phyloP scores from a whole-genome alignment of 345 rosid genomes.

The Turritis glabra region DNA sequence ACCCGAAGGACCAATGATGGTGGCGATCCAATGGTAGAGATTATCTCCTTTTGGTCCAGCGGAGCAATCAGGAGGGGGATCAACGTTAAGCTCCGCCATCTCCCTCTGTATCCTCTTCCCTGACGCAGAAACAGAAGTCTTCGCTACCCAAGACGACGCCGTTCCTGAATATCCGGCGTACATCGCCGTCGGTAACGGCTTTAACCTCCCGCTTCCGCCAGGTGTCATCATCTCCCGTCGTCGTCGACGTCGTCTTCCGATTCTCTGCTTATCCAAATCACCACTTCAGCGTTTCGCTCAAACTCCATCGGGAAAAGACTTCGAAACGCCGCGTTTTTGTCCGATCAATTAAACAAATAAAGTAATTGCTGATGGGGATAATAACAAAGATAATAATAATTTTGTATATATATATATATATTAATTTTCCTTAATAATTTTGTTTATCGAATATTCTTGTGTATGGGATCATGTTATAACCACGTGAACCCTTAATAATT shows the following conservation, averaged over 20 bases:
- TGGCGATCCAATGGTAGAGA: conserved; percentile 91
- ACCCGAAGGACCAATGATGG: conserved; percentile 84
- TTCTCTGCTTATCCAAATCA: conserved; percentile 34
- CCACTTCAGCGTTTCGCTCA: conserved; percentile 19
- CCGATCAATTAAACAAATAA: neutral
- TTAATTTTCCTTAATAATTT: neutral
- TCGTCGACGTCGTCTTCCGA: conserved; percentile 10
- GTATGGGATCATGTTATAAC: conserved; percentile 5
- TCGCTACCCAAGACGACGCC: conserved; percentile 72
- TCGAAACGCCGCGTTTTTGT: conserved; percentile 30
- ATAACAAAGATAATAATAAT: neutral
- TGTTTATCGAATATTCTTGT: neutral
- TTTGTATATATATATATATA: no score
- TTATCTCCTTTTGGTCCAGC: conserved; percentile 96
- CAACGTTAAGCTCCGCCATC: conserved; percentile 71
- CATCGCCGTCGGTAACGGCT: conserved; percentile 42
- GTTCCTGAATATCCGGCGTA: conserved; percentile 43
- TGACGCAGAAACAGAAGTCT: conserved; percentile 79
- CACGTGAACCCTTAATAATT: conserved; percentile 18
- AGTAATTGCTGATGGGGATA: conserved; percentile 28
- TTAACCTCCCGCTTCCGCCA: conserved; percentile 43
- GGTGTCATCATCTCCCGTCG: conserved; percentile 38
- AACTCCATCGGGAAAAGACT: conserved; percentile 2
- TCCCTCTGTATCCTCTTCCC: conserved; percentile 93
- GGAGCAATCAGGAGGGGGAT: conserved; percentile 80